phyloP scores from a whole-genome alignment of 2,329 filamentous ascomycete genomes.

The Purpureocillium lavendulum region DNA sequence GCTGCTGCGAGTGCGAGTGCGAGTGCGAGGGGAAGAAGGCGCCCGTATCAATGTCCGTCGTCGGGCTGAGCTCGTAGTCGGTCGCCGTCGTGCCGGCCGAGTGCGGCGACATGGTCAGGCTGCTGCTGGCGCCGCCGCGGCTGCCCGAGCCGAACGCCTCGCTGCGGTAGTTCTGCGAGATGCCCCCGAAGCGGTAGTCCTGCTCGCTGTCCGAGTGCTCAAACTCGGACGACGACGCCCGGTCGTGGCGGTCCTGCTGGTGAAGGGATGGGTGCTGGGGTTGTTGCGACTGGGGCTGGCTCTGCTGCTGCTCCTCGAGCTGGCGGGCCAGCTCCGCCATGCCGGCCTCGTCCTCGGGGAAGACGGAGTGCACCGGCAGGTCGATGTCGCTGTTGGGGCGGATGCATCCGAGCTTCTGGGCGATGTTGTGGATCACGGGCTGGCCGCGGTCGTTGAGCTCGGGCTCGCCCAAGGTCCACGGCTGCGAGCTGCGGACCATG shows the following conservation, averaged over 20 bases:
- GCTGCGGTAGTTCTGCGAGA: slow-evolving; percentile 36
- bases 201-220: slow-evolving; percentile 48
- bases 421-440: slow-evolving; percentile 58
- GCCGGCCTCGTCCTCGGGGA: slow-evolving; percentile 53
- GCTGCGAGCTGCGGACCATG: slow-evolving; percentile 50
- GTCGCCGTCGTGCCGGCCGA: slow-evolving; percentile 27
- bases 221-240: slow-evolving; percentile 45
- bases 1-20: slow-evolving; percentile 11
- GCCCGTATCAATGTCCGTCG: slow-evolving; percentile 23
- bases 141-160: slow-evolving; percentile 39
- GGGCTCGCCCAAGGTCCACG: slow-evolving; percentile 55
- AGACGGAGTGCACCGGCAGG: slow-evolving; percentile 47
- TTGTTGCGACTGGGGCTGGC: slow-evolving; percentile 28
- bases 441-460: slow-evolving; percentile 55
- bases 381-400: slow-evolving; percentile 53
- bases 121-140: slow-evolving; percentile 20
- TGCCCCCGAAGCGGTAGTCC: slow-evolving; percentile 1
- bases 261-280: slow-evolving; percentile 21
- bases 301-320: slow-evolving; percentile 39
- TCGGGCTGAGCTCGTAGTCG: slow-evolving; percentile 27
- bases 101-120: slow-evolving; percentile 44
- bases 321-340: slow-evolving; percentile 48
- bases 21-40: slow-evolving; percentile 26
- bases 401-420: slow-evolving; percentile 55
- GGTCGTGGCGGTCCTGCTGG: slow-evolving; percentile 20